Evolutionary conservation across 2,329 filamentous ascomycete genomes (phyloP), one percentile per base, ranked within the genome.

Genomic region (Neophaeococcomyces aloes): DNA sequence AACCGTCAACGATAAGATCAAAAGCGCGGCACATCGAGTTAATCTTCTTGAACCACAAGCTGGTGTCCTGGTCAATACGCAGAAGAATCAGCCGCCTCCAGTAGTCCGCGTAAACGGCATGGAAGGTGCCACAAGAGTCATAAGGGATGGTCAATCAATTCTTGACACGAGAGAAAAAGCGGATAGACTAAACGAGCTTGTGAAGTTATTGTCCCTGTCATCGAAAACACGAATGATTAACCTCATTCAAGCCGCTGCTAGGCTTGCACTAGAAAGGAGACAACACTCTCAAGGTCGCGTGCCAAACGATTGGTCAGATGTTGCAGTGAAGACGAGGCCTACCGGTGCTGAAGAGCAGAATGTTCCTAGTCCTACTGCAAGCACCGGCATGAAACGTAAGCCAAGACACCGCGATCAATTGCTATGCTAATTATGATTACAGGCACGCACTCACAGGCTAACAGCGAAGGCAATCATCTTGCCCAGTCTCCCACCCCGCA

Each of bases 191-290:
- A 81, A 83, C 11, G 87, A 94, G 48, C 83, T 95, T 53, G 66
- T 95, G 34, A 83, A 85, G 19, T 70, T 95, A 13, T 61, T 95
- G 46, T 91, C 86, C 4, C 74, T 95, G 45, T 84, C 85, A 14
- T 80, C 86, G 7, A 86, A 89, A 58, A 83, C 93, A 54, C 76
- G 86, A 21, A 55, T 95, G 29, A 74, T 84, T 42, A 76, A 79
- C 10, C 65, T 95, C 23, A 59, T 95, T 3, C 83, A 88, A 57
- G 87, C 94, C 55, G 79, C 86, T 8, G 76, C 79, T 43, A 72
- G 73, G 7, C 65, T 94, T 35, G 76, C 86, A 2, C 72, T 73
- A 47, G 83, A 77, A 47, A 78, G 89, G 42, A 82, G 85, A 58
- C 78, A 74, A 48, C 84, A 82, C 15, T 85, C 87, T 2, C 83